phyloP scores from a whole-genome alignment of 2,329 filamentous ascomycete genomes.

The Pseudogymnoascus sp. region DNA sequence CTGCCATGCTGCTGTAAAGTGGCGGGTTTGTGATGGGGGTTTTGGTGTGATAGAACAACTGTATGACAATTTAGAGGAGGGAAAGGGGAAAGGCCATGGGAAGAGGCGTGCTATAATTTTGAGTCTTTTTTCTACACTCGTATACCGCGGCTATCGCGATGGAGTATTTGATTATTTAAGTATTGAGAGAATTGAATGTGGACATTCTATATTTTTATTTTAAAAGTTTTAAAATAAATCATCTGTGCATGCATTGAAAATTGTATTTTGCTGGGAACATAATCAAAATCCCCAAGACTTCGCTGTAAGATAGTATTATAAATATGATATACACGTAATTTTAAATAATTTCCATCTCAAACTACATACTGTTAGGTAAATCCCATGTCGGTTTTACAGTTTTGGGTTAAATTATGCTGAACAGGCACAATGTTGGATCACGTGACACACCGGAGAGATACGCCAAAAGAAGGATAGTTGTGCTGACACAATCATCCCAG shows the following conservation, averaged over 20 bases:
- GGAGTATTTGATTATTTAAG: conserved; percentile 1
- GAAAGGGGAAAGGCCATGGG: neutral
- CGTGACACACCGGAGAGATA: neutral
- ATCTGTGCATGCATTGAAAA: neutral
- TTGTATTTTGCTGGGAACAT: neutral
- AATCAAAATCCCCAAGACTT: neutral
- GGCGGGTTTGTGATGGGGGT: neutral
- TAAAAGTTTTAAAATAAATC: neutral
- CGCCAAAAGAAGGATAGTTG: neutral
- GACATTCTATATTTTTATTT: conserved; percentile 5
- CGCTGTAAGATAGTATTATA: neutral
- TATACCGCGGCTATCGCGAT: conserved; percentile 5
- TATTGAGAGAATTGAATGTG: conserved; percentile 3
- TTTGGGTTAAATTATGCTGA: neutral
- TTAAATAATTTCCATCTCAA: neutral
- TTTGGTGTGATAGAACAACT: neutral
- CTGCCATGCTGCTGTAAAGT: conserved; percentile 4
- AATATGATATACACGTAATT: neutral
- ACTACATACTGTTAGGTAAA: neutral
- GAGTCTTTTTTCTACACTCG: conserved; percentile 8
- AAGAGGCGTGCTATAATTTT: conserved; percentile 6
- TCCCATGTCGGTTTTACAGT: neutral
- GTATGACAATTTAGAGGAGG: conserved; percentile 2
- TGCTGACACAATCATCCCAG: neutral
- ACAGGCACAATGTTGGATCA: neutral